A percentile compares a stretch with the other conserved stretches of the same genome.
Evolutionary conservation across 306 rosid genomes (phyloP).

Genomic region (Quercus gilva): DNA sequence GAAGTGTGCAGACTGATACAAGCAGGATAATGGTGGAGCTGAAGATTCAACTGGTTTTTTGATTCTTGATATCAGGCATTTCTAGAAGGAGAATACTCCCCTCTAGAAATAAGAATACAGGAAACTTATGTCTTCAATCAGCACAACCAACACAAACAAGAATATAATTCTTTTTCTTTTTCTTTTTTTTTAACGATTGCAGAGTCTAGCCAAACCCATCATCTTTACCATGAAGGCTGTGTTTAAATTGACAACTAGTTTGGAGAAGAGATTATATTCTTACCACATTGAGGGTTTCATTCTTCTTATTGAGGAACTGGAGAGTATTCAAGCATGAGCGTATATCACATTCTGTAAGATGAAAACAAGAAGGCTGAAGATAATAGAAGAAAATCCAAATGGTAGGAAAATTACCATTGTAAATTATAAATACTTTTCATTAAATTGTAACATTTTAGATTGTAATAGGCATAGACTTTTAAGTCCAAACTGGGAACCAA

Average conservation of each 20-base stretch:
- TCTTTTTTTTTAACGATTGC: slow-evolving; percentile 1
- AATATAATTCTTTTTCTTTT: neutral
- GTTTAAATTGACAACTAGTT: neutral
- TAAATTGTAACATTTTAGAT: neutral
- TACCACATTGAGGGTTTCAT: slow-evolving; percentile 77
- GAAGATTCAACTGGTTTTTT: neutral
- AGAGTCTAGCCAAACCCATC: neutral
- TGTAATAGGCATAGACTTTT: neutral
- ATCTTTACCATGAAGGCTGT: neutral
- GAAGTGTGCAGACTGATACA: neutral
- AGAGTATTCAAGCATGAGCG: slow-evolving; percentile 97
- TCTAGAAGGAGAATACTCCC: neutral
- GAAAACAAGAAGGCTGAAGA: slow-evolving; percentile 9
- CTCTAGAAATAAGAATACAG: neutral
- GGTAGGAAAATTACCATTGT: slow-evolving; percentile 6
- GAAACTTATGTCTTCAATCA: slow-evolving; percentile 2
- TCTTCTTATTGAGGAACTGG: slow-evolving; percentile 86
- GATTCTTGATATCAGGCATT: neutral
- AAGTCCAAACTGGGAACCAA: neutral
- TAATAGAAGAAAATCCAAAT: slow-evolving; percentile 23
- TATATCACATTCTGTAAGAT: slow-evolving; percentile 80
- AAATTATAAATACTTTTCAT: neutral
- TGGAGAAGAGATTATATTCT: slow-evolving; percentile 26
- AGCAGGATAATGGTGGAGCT: neutral
- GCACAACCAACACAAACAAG: slow-evolving; percentile 16